Percentiles rank a stretch among this genome's conserved stretches.
Conservation (phyloP, 805 yeast species). For the Geotrichum ghanense region DNA sequence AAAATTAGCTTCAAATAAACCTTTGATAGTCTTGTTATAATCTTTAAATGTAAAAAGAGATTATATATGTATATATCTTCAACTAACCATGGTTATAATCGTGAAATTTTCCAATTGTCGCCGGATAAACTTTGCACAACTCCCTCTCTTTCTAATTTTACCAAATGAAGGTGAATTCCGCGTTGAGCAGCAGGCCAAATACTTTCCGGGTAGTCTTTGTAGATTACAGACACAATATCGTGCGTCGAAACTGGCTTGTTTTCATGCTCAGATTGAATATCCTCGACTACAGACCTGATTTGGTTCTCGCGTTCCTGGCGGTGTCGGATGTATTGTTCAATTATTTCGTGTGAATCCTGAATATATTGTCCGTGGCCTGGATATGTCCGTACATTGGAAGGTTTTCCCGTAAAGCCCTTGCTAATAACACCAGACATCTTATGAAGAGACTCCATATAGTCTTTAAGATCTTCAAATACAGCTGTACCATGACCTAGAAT, state of each 20-base stretch:
- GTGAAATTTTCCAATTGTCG: conserved; percentile 7
- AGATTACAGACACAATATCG: conserved; percentile 19
- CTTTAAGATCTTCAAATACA: conserved; percentile 23
- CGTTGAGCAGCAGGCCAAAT: conserved; percentile 23
- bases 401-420: neutral
- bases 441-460: conserved; percentile 21
- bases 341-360: conserved; percentile 20
- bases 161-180: conserved; percentile 22
- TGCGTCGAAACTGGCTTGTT: neutral
- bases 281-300: conserved; percentile 12
- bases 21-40: no score
- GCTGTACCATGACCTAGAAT: conserved; percentile 29
- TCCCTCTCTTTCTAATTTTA: conserved; percentile 18
- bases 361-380: conserved; percentile 30
- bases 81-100: no score
- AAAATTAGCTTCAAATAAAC: no score
- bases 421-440: conserved; percentile 15
- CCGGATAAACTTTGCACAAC: conserved; percentile 7
- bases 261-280: neutral
- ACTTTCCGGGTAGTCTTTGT: conserved; percentile 17
- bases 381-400: conserved; percentile 15
- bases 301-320: conserved; percentile 25
- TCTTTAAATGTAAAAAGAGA: no score
- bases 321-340: conserved; percentile 25
- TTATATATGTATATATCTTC: no score